Evolutionary conservation across 2,329 filamentous ascomycete species (phyloP).

Genomic region (Chrysoporthe puriensis): DNA sequence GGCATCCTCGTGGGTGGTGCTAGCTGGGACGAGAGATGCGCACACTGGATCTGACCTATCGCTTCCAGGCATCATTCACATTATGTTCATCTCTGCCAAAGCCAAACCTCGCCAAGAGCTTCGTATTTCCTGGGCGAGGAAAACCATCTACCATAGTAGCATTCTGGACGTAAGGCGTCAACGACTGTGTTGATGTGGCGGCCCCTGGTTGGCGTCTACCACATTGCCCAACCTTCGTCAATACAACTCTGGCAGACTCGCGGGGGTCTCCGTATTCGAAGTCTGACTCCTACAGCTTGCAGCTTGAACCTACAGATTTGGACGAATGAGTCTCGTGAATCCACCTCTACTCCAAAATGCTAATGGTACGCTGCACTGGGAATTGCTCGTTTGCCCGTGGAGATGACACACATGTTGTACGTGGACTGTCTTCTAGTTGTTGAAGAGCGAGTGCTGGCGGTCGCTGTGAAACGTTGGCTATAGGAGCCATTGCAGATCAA

Average conservation of each 20-base stretch:
- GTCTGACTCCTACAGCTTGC: not conserved
- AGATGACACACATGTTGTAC: not conserved
- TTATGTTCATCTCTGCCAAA: not conserved
- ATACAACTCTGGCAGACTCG: not conserved
- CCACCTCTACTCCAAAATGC: not conserved
- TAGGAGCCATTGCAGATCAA: too few relatives aligned
- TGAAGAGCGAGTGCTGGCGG: too few relatives aligned
- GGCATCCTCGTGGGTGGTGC: not conserved
- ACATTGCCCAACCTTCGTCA: not conserved
- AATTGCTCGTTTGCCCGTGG: not conserved
- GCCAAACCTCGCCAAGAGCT: not conserved
- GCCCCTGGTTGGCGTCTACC: constrained; percentile 10
- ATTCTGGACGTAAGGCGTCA: not conserved
- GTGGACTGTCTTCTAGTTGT: not conserved
- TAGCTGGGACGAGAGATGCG: not conserved
- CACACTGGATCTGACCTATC: not conserved
- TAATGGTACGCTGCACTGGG: not conserved
- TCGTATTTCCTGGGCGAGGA: not conserved
- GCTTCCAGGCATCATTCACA: not conserved
- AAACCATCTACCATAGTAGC: not conserved
- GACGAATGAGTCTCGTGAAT: not conserved
- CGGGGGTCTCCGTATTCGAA: not conserved
- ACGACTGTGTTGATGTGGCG: constrained; percentile 15
- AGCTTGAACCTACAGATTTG: not conserved
- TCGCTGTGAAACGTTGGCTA: too few relatives aligned